These are phyloP conservation scores for Paratinospora sagittata DNA, from an alignment of 164 flowering plant species.

Conservation along the genomic window DNA sequence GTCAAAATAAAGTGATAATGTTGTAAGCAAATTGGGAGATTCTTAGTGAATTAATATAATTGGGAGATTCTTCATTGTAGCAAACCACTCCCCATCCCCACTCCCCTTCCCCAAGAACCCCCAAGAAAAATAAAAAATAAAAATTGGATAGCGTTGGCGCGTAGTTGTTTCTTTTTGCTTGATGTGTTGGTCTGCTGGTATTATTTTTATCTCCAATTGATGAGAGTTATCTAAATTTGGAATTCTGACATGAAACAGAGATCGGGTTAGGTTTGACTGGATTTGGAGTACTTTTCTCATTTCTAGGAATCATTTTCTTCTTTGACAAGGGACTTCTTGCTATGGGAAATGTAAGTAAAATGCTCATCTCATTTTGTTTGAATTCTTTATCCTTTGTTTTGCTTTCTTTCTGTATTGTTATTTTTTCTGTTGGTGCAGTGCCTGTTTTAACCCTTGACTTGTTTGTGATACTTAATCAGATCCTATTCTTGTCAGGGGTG, in stretches of 20 bases:
- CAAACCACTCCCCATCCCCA: too few species aligned
- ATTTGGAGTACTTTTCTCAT: constrained; percentile 81
- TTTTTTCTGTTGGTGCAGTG: constrained; percentile 9
- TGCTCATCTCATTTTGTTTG: neutral
- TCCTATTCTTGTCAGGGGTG: constrained; percentile 93
- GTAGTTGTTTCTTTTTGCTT: neutral
- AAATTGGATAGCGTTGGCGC: neutral
- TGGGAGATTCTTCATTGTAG: too few species aligned
- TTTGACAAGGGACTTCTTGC: constrained; percentile 94
- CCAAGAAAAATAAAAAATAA: too few species aligned
- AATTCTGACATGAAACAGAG: constrained; percentile 44
- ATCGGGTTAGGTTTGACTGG: constrained; percentile 96
- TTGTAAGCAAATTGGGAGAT: too few species aligned
- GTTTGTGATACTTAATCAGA: constrained; percentile 42
- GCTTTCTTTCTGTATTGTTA: constrained; percentile 10
- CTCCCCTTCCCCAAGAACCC: too few species aligned
- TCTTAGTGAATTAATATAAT: too few species aligned
- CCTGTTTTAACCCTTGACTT: constrained; percentile 19
- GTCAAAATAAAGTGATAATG: too few species aligned
- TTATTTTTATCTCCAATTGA: neutral
- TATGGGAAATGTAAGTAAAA: constrained; percentile 90
- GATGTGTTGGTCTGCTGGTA: neutral
- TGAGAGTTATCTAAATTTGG: constrained; percentile 3
- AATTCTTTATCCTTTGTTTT: neutral
- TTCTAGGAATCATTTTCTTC: constrained; percentile 76